Evolutionary conservation across 2,329 filamentous ascomycete genomes (phyloP), one percentile per base, ranked within the genome.

Genomic region (Cercospora sp.): DNA sequence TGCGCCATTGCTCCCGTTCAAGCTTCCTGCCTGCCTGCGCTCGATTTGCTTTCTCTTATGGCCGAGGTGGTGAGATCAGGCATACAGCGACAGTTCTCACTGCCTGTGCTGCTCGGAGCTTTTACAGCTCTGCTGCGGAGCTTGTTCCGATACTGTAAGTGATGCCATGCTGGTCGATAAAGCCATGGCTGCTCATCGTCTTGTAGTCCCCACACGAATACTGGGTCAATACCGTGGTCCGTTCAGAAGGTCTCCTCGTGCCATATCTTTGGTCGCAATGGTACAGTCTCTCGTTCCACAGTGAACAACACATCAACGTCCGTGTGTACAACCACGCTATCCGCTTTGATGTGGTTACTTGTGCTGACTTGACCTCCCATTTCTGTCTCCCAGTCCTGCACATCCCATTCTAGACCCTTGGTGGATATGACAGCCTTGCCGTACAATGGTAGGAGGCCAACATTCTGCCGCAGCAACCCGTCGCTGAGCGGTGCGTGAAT

Each of bases 391-490:
- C 94, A 97, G 68, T 92, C 83, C 68, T 84, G 78, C 1, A 99
- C 91, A 80, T 99, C 93, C 95, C 95, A 99, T 77, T 97, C 90
- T 20, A 98, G 82, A 0, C 95, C 95, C 13, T 83, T 81, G 0
- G 92, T 96, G 7, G 88, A 90, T 73, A 99, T 93, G n/a, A 85
- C 79, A 58, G 91, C 90, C 3, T 89, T 87, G n/a, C 90, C 91
- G 65, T 89, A 90, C 23, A 98, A 81, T 0, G 95, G 95, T 45
- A 99, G 83, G 70, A 99, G 91, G 9, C 95, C 95, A 31, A 96
- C 86, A 76, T 97, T 89, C 77, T 91, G 90, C 6, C 87, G 91
- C 74, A 97, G 91, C 2, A 86, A 79, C 0, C 78, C 76, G 30
- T 73, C 60, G 3, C 76, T 76, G 4, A 84, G 76, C 68, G 88